These are phyloP conservation scores for Fusarium brachygibbosum DNA, from an alignment of 2,329 filamentous ascomycete genomes.

Conservation along the genomic window DNA sequence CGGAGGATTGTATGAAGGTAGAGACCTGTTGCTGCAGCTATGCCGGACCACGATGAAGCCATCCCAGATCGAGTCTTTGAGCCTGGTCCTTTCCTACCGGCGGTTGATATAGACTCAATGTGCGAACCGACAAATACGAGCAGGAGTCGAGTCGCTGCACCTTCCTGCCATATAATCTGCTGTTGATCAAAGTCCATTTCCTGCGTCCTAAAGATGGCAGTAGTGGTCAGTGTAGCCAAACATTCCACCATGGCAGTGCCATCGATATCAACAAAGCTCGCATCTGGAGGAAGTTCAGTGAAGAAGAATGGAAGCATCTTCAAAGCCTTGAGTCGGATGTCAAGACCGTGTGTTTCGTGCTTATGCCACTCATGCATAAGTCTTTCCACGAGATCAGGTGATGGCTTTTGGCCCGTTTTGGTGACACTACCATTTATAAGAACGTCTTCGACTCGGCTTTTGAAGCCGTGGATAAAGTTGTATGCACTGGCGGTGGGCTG, in stretches of 20 bases:
- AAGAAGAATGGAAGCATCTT: slow-evolving; percentile 42
- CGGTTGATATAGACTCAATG: slow-evolving; percentile 20
- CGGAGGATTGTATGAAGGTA: slow-evolving; percentile 34
- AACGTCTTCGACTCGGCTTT: slow-evolving; percentile 38
- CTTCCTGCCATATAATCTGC: slow-evolving; percentile 38
- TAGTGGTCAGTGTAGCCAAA: slow-evolving; percentile 17
- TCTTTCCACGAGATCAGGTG: slow-evolving; percentile 1
- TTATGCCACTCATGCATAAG: slow-evolving; percentile 40
- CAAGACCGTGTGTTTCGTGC: slow-evolving; percentile 18
- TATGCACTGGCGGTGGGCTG: slow-evolving; percentile 15
- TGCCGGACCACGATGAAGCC: slow-evolving; percentile 35
- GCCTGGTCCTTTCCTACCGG: accelerated
- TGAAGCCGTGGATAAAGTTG: slow-evolving; percentile 44
- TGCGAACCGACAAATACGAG: slow-evolving; percentile 32
- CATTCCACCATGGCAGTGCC: slow-evolving; percentile 11
- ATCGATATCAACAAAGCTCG: slow-evolving; percentile 29
- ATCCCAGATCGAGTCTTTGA: neutral
- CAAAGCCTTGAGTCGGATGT: slow-evolving; percentile 28
- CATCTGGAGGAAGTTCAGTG: neutral
- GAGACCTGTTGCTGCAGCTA: slow-evolving; percentile 17
- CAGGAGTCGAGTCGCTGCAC: slow-evolving; percentile 32
- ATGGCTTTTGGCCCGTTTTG: neutral
- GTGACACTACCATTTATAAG: neutral
- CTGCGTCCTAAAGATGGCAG: neutral
- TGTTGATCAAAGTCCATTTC: neutral